These are phyloP conservation scores for Lactarius hatsudake DNA, from an alignment of 768 basidiomycete species.

Conservation along the genomic window DNA sequence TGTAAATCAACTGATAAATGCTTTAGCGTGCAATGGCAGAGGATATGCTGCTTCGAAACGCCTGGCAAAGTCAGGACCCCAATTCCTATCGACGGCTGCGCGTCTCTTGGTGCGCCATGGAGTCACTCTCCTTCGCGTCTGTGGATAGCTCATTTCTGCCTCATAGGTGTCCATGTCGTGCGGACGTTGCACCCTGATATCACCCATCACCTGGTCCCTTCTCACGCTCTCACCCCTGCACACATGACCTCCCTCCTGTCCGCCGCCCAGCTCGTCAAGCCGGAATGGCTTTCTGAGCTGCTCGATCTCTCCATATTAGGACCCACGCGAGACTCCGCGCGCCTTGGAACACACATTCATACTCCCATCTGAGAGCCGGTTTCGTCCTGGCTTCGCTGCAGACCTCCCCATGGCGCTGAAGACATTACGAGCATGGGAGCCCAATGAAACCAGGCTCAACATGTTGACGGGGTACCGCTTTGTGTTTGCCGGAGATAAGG, in stretches of 20 bases:
- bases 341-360: conserved; percentile 50
- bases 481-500: conserved; percentile 57
- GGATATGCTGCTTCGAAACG: conserved; percentile 27
- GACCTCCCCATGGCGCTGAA: conserved; percentile 49
- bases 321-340: conserved; percentile 35
- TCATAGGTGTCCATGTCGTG: conserved; percentile 55
- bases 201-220: conserved; percentile 64
- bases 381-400: conserved; percentile 55
- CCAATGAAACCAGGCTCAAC: conserved; percentile 57
- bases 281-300: conserved; percentile 65
- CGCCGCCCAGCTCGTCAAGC: conserved; percentile 55
- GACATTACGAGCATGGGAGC: conserved; percentile 59
- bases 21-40: conserved; percentile 32
- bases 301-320: conserved; percentile 47
- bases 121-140: neutral
- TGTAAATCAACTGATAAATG: conserved; percentile 6
- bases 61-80: conserved; percentile 30
- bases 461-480: conserved; percentile 56
- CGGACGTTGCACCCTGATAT: conserved; percentile 43
- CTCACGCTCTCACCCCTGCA: conserved; percentile 46
- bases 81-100: conserved; percentile 32
- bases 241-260: conserved; percentile 60
- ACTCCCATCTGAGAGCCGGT: conserved; percentile 54
- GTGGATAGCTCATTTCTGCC: conserved; percentile 2
- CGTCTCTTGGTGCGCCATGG: conserved; percentile 47